A percentile compares a stretch with the other conserved stretches of the same genome.
These are phyloP conservation scores for Xylaria bambusicola DNA, from an alignment of 495 filamentous ascomycete genomes.

Conservation along the genomic window DNA sequence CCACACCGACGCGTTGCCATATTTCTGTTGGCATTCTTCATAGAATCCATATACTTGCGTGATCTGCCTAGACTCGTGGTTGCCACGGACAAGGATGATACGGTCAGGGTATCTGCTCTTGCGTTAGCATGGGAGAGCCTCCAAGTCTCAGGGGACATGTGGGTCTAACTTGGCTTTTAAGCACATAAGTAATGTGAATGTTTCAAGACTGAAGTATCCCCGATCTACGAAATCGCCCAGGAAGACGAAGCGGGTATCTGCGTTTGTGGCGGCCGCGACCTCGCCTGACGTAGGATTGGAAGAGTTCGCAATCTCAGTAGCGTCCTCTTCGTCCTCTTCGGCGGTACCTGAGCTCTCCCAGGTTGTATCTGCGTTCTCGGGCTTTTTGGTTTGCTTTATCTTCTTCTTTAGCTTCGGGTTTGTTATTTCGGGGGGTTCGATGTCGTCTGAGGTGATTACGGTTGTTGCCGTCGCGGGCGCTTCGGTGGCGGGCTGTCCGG, in stretches of 20 bases:
- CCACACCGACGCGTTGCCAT: slow-evolving; percentile 97
- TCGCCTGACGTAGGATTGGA: slow-evolving; percentile 42
- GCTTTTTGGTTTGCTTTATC: slow-evolving; percentile 58
- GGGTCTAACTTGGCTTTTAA: slow-evolving; percentile 85
- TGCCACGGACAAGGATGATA: slow-evolving; percentile 93
- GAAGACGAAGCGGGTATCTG: slow-evolving; percentile 88
- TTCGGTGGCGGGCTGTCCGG: slow-evolving; percentile 69
- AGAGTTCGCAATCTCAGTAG: slow-evolving; percentile 40
- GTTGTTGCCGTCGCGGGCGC: slow-evolving; percentile 62
- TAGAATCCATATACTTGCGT: slow-evolving; percentile 99
- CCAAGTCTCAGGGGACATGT: background rate
- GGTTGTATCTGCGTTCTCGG: slow-evolving; percentile 24
- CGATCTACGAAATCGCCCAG: slow-evolving; percentile 97
- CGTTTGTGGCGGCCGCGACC: slow-evolving; percentile 54
- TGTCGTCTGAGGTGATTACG: slow-evolving; percentile 78
- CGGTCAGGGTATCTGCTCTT: slow-evolving; percentile 80
- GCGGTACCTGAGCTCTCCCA: slow-evolving; percentile 43
- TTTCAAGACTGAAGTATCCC: slow-evolving; percentile 97
- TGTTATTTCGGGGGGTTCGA: slow-evolving; percentile 87
- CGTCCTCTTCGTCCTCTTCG: slow-evolving; percentile 55
- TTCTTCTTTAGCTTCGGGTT: slow-evolving; percentile 80
- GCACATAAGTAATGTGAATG: slow-evolving; percentile 92
- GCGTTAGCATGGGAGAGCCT: slow-evolving; percentile 28
- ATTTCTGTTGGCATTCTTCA: slow-evolving; percentile 97
- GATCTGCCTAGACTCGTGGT: slow-evolving; percentile 97